phyloP scores from a whole-genome alignment of 2,329 filamentous ascomycete species.

The Septoria petroselini region DNA sequence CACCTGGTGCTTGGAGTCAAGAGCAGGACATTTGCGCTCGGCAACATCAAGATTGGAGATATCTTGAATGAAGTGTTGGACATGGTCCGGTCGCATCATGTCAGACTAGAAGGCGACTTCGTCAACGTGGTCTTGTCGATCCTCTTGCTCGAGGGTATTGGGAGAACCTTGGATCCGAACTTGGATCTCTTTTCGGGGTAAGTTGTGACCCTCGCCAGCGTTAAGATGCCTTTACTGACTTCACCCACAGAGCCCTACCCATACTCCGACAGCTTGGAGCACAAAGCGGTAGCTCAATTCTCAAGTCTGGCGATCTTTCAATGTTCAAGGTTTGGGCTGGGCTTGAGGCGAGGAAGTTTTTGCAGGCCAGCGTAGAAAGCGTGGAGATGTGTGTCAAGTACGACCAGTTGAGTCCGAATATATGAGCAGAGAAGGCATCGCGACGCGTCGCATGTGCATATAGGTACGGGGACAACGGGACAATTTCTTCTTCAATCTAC shows the following conservation, averaged over 20 bases:
- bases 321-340: slow-evolving; percentile 92
- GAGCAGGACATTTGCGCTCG: slow-evolving; percentile 82
- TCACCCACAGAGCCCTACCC: slow-evolving; percentile 68
- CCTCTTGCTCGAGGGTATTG: slow-evolving; percentile 88
- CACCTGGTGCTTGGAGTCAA: slow-evolving; percentile 91
- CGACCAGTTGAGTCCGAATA: slow-evolving; percentile 81
- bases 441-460: neutral
- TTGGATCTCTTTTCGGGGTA: slow-evolving; percentile 78
- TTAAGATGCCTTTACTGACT: slow-evolving; percentile 15
- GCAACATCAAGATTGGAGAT: slow-evolving; percentile 94
- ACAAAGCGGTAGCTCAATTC: slow-evolving; percentile 61
- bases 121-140: slow-evolving; percentile 98
- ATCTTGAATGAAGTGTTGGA: slow-evolving; percentile 83
- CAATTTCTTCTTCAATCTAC: too few species aligned
- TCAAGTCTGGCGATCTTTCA: slow-evolving; percentile 49
- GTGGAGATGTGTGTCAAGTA: slow-evolving; percentile 89
- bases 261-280: slow-evolving; percentile 85
- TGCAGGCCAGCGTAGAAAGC: slow-evolving; percentile 86
- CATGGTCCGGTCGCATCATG: slow-evolving; percentile 91
- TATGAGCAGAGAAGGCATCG: slow-evolving; percentile 47
- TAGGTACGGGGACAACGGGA: neutral
- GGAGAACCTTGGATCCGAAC: slow-evolving; percentile 77
- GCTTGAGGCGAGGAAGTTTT: slow-evolving; percentile 79
- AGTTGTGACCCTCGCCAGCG: slow-evolving; percentile 24
- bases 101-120: slow-evolving; percentile 92